Evolutionary conservation across 1,139 yeast genomes (phyloP).

Genomic region (Yamadazyma epiphylla): DNA sequence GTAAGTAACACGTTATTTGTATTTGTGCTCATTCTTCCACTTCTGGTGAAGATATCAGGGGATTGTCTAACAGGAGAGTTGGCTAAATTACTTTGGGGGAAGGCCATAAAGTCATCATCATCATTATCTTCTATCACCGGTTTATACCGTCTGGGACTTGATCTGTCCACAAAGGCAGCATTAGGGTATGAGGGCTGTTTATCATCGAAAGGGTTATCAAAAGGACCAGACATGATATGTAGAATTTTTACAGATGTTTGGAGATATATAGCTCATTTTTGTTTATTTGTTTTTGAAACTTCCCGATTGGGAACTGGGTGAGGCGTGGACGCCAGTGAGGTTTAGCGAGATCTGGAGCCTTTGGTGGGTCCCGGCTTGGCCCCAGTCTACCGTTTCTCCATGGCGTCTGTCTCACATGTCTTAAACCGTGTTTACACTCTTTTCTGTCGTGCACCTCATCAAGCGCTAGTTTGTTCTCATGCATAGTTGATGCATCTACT

Average conservation of each 20-base stretch:
- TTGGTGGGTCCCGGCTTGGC: no score
- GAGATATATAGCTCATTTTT: neutral
- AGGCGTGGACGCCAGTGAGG: no score
- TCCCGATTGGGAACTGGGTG: conserved; percentile 13
- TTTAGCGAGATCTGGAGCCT: no score
- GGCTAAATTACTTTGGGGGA: conserved; percentile 18
- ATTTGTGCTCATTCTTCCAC: conserved; percentile 32
- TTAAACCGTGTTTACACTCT: no score
- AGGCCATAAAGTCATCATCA: conserved; percentile 22
- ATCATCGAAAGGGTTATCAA: conserved; percentile 34
- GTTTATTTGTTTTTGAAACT: conserved; percentile 10
- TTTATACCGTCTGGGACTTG: conserved; percentile 35
- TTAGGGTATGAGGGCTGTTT: conserved; percentile 29
- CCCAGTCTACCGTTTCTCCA: no score
- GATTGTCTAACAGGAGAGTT: conserved; percentile 26
- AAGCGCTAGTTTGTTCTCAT: no score
- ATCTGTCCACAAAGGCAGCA: conserved; percentile 40
- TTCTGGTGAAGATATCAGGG: conserved; percentile 42
- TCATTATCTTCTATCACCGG: conserved; percentile 24
- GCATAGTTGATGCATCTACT: no score
- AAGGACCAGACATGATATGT: conserved; percentile 26
- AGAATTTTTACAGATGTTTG: neutral
- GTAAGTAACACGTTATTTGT: conserved; percentile 15
- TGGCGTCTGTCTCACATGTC: no score
- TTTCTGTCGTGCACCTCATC: no score